phyloP scores from a whole-genome alignment of 352 stramenopile species.

The Thraustotheca clavata region DNA sequence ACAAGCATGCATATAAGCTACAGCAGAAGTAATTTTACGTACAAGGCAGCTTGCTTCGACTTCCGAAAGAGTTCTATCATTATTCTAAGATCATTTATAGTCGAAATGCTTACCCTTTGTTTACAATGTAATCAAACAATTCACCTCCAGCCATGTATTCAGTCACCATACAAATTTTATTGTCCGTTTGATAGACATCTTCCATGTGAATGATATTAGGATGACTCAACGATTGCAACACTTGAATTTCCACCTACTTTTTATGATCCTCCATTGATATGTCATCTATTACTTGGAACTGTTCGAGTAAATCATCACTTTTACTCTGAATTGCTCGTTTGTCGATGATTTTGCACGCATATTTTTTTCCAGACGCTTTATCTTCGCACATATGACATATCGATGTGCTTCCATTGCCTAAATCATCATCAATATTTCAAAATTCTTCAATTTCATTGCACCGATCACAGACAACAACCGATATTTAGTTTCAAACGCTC shows the following conservation, averaged over 20 bases:
- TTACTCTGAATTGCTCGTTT: conserved; percentile 57
- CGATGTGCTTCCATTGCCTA: conserved; percentile 77
- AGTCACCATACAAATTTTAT: conserved; percentile 87
- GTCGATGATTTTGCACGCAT: conserved; percentile 86
- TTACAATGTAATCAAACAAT: conserved; percentile 87
- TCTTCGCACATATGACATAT: conserved; percentile 76
- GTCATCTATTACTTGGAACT: conserved; percentile 58
- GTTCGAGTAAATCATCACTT: conserved; percentile 73
- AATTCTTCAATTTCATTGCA: conserved; percentile 23
- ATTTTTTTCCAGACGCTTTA: conserved; percentile 38
- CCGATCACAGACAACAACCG: conserved; percentile 75
- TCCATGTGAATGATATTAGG: conserved; percentile 88
- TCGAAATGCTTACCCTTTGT: conserved; percentile 53
- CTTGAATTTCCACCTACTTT: conserved; percentile 75
- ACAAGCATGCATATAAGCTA: conserved; percentile 84
- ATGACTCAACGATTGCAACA: conserved; percentile 82
- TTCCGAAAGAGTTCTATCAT: conserved; percentile 66
- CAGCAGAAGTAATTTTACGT: conserved; percentile 82
- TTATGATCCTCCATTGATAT: too few relatives aligned
- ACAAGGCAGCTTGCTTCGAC: conserved; percentile 80
- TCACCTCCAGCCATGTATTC: conserved; percentile 84
- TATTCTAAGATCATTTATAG: background rate
- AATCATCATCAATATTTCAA: background rate
- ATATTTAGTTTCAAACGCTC: conserved; percentile 75
- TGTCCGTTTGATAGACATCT: conserved; percentile 76